phyloP scores from a whole-genome alignment of 2,329 filamentous ascomycete species.

The Talaromyces islandicus region DNA sequence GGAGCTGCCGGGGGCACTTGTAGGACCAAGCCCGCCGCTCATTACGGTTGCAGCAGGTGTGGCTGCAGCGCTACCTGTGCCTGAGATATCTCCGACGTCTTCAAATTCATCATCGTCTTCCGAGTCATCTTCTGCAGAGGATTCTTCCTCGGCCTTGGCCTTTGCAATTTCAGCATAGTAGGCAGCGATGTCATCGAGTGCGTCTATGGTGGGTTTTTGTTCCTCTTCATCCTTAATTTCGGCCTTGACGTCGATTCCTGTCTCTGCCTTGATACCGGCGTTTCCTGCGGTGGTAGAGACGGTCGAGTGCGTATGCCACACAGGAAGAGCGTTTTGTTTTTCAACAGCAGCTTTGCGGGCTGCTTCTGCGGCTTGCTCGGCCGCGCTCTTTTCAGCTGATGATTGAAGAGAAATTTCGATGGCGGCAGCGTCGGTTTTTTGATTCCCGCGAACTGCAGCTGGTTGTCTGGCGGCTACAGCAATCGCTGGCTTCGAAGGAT shows the following conservation, averaged over 20 bases:
- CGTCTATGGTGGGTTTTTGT: conserved; percentile 35
- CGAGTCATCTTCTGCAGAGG: conserved; percentile 34
- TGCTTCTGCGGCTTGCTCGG: conserved; percentile 42
- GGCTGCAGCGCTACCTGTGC: conserved; percentile 19
- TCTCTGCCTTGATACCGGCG: conserved; percentile 23
- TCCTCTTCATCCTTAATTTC: conserved; percentile 37
- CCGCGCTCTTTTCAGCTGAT: conserved; percentile 43
- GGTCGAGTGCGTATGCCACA: conserved; percentile 49
- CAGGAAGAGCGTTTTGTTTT: conserved; percentile 47
- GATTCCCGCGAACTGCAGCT: conserved; percentile 34
- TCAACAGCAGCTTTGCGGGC: conserved; percentile 43
- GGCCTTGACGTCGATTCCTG: conserved; percentile 29
- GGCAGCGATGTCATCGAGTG: conserved; percentile 41
- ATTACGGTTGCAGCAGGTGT: conserved; percentile 23
- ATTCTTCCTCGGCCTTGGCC: conserved; percentile 38
- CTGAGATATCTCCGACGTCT: conserved; percentile 36
- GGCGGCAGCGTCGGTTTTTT: conserved; percentile 39
- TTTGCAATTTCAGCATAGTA: conserved; percentile 43
- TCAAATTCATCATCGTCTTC: conserved; percentile 39
- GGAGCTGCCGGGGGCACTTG: conserved; percentile 10
- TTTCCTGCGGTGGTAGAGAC: conserved; percentile 29
- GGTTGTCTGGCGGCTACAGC: conserved; percentile 34
- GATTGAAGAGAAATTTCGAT: conserved; percentile 47
- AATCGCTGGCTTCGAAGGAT: conserved; percentile 36
- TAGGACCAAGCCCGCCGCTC: conserved; percentile 10